Evolutionary conservation across 2,329 filamentous ascomycete genomes (phyloP), one percentile per base, ranked within the genome.

Genomic region (Sphaerulina populicola): DNA sequence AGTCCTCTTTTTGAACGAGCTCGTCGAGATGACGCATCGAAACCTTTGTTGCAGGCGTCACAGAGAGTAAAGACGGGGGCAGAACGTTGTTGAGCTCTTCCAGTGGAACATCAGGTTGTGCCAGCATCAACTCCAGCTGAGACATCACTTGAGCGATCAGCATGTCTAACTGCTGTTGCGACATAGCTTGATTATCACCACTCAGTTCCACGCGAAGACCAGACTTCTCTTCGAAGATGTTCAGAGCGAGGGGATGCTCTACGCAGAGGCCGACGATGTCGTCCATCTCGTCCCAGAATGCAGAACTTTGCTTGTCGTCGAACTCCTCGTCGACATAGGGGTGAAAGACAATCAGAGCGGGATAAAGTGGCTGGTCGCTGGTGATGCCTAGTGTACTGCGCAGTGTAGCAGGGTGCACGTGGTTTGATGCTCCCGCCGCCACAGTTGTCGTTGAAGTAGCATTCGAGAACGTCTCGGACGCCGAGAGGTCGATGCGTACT

Each of bases 201-300:
- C 47, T 49, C 15, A 49, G 11, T 27, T 49, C 37, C 10, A 30
- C 29, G 27, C 5, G 4, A n/a, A 35, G 14, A 36, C 10, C n/a
- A 42, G 47, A 5, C 9, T 29, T 12, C 39, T 23, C 36, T 54
- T 47, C 31, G 36, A 14, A 54, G 12, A 54, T 47, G 23, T 54
- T 54, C 35, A 54, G 47, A 6, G 51, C 51, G 4, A 47, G 29
- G 1, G 51, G 47, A 54, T 54, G 51, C 18, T 54, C 51, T 3
- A 46, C 51, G 29, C 46, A 41, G 10, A 54, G 29, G 11, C 44
- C 14, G 8, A 47, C 47, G 18, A 33, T 42, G 36, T 54, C 51
- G 7, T 49, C 47, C 3, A 54, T 41, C 11, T 47, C 36, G 10
- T 47, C 23, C 47, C 51, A 54, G 14, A 49, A 43, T 15, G 31